Conservation (phyloP, 768 basidiomycete species). For the Cystoderma amianthinum region DNA sequence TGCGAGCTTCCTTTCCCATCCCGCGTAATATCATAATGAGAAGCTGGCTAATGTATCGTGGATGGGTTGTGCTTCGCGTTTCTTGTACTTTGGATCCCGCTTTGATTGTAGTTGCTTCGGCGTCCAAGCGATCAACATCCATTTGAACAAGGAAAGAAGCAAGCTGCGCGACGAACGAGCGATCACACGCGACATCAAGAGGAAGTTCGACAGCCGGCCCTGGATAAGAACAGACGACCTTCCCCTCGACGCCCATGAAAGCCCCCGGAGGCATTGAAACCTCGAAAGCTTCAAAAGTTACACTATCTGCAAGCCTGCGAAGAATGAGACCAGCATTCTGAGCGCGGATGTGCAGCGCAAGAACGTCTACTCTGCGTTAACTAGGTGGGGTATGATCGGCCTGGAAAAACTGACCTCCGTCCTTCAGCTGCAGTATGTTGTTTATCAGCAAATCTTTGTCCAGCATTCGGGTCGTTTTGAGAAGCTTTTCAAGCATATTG, state of each 20-base stretch:
- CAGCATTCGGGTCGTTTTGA: too few species aligned
- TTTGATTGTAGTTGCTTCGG: constrained; percentile 27
- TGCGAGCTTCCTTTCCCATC: constrained; percentile 19
- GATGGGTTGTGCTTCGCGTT: constrained; percentile 30
- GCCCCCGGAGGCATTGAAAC: constrained; percentile 24
- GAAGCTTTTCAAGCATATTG: too few species aligned
- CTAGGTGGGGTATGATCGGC: too few species aligned
- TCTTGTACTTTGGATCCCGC: constrained; percentile 26
- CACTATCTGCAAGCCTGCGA: too few species aligned
- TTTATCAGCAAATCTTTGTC: too few species aligned
- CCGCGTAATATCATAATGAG: constrained; percentile 40
- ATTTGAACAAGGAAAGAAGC: too few species aligned
- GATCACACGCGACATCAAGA: constrained; percentile 15
- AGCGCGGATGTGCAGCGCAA: too few species aligned
- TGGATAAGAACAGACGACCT: constrained; percentile 38
- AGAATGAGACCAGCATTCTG: constrained; percentile 45
- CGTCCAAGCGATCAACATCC: constrained; percentile 26
- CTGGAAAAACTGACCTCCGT: too few species aligned
- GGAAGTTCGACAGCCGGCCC: constrained; percentile 33
- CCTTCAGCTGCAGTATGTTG: too few species aligned
- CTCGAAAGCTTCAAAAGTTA: constrained; percentile 46
- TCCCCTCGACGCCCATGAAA: constrained; percentile 31
- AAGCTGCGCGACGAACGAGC: constrained; percentile 24
- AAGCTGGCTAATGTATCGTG: constrained; percentile 41
- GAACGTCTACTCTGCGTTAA: too few species aligned